These are phyloP conservation scores for Hygrocybe coccinea DNA, from an alignment of 768 basidiomycete species.

Conservation along the genomic window DNA sequence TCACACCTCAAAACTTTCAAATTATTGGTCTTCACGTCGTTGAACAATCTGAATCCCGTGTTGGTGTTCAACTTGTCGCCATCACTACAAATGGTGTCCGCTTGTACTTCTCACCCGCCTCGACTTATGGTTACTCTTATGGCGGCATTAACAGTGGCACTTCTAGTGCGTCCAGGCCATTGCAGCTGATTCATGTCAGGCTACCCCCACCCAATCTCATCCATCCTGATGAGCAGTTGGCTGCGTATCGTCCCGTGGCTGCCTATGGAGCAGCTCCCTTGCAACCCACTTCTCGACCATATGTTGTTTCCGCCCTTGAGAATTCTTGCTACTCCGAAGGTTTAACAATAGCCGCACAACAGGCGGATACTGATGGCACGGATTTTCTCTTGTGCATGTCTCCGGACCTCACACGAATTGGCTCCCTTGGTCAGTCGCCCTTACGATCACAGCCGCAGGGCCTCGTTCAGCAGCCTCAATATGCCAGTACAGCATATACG, in stretches of 20 bases:
- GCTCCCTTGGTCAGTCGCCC: conserved; percentile 57
- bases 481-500: conserved; percentile 35
- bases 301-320: conserved; percentile 54
- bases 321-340: conserved; percentile 64
- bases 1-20: conserved; percentile 65
- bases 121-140: conserved; percentile 48
- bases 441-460: conserved; percentile 39
- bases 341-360: conserved; percentile 64
- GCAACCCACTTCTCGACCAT: conserved; percentile 50
- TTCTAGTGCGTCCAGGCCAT: conserved; percentile 33
- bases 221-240: conserved; percentile 67
- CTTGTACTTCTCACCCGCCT: conserved; percentile 69
- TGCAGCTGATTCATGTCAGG: conserved; percentile 75
- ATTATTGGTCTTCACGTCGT: conserved; percentile 70
- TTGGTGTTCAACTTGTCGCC: conserved; percentile 71
- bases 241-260: conserved; percentile 40
- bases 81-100: conserved; percentile 79
- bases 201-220: conserved; percentile 70
- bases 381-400: conserved; percentile 73
- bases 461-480: conserved; percentile 34
- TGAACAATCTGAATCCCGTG: conserved; percentile 59
- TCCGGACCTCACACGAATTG: conserved; percentile 71
- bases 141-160: conserved; percentile 31
- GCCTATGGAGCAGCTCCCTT: conserved; percentile 48
- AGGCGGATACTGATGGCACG: conserved; percentile 65